Base-by-base conservation (phyloP, 1,139 yeast species). In the Diutina pseudorugosa region DNA sequence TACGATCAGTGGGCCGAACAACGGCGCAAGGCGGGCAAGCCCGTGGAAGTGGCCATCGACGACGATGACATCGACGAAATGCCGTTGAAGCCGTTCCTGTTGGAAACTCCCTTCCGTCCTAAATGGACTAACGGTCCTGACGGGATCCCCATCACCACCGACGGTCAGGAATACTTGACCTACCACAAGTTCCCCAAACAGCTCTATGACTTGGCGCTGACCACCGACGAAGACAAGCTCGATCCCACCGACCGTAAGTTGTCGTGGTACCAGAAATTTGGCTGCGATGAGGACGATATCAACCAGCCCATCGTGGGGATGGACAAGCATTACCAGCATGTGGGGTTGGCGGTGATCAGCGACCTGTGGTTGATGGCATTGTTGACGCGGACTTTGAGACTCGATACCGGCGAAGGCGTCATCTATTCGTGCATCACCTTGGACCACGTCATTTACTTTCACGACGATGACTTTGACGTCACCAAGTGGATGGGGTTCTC, bases 381-480 rank as follows among this genome's bases (percentile, higher is more conserved):
- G 1, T 55, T 70, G 50, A 66, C 65, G 1, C 61, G 75, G 47
- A 54, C 62, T 8, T 60, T 70, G 41, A 58, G 73, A 16, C 53
- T 69, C 18, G 60, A 60, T 12, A 56, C 54, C 2, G 55, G 64
- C 12, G 61, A 66, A 43, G 57, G 61, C 66, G 75, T 64, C 30
- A 68, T 63, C 50, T 70, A 69, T 57, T 58, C 60, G 51, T 77
- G 83, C 47, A 84, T 82, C 9, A 80, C 86, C 16, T 66, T 85
- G 58, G 91, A 84, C 60, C 90, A 85, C 61, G 68, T 80, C 0
- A 75, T 86, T 20, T 83, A 83, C 63, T 83, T 85, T 68, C 90
- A 84, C 59, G 77, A 74, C 57, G 71, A 70, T 47, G 80, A 76
- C 55, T 71, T 79, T 55, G 75, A 75, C 55, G 71, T 75, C 2